Percentiles rank a stretch among this genome's conserved stretches.
Conservation (phyloP, 805 yeast species). For the Zygosaccharomyces pseudorouxii region DNA sequence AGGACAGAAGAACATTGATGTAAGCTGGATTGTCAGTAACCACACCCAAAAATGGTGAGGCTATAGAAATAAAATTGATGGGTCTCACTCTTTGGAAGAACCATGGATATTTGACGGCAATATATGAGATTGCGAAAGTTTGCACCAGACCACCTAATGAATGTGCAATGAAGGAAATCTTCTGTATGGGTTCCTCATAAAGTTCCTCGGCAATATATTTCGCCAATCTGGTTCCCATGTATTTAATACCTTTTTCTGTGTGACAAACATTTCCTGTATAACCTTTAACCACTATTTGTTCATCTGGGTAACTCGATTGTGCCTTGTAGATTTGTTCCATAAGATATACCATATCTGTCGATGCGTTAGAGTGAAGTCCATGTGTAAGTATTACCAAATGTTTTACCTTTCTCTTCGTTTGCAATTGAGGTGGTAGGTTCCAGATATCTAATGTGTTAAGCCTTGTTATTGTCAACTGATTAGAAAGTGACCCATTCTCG, state of each 20-base stretch:
- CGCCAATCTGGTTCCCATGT: conserved; percentile 65
- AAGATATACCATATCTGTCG: conserved; percentile 69
- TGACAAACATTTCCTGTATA: conserved; percentile 67
- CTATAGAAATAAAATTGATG: conserved; percentile 63
- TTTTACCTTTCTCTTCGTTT: conserved; percentile 37
- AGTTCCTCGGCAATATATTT: conserved; percentile 53
- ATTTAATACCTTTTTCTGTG: conserved; percentile 75
- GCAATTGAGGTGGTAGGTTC: conserved; percentile 49
- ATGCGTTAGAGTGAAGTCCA: conserved; percentile 72
- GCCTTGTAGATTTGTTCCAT: conserved; percentile 61
- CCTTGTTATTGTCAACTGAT: conserved; percentile 45
- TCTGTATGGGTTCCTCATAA: conserved; percentile 41
- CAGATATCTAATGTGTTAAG: conserved; percentile 63
- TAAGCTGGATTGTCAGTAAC: conserved; percentile 74
- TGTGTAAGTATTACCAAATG: conserved; percentile 72
- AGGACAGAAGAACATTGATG: conserved; percentile 60
- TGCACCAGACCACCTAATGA: conserved; percentile 77
- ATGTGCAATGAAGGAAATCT: conserved; percentile 72
- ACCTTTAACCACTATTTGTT: conserved; percentile 58
- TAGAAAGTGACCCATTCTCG: conserved; percentile 32
- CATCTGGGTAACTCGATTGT: conserved; percentile 35
- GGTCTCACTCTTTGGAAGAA: conserved; percentile 58
- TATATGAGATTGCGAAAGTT: conserved; percentile 70
- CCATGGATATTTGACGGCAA: conserved; percentile 62
- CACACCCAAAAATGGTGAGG: conserved; percentile 73